Conservation (phyloP, 2,329 filamentous ascomycete species). For the Akanthomyces muscarius region DNA sequence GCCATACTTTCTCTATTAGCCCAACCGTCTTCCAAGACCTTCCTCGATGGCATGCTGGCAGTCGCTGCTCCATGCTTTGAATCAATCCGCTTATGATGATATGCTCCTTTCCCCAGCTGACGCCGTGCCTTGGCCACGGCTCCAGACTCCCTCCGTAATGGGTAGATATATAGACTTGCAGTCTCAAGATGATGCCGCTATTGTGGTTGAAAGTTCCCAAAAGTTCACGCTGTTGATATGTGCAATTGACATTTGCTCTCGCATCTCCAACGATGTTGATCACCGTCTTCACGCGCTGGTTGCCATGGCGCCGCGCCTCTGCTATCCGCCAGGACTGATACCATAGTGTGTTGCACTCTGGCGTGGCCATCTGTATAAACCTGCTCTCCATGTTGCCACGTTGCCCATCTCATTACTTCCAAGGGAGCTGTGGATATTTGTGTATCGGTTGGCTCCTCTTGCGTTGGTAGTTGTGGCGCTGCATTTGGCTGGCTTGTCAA, state of each 20-base stretch:
- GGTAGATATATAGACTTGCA: no score
- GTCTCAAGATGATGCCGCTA: neutral
- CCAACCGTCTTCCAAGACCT: neutral
- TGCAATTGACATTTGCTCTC: neutral
- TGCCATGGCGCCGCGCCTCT: neutral
- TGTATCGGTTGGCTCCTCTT: no score
- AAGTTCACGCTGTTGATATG: neutral
- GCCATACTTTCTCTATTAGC: neutral
- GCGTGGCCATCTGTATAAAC: no score
- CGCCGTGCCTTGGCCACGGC: neutral
- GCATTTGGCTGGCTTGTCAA: neutral
- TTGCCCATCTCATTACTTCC: no score
- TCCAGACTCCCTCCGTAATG: neutral
- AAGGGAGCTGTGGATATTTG: neutral
- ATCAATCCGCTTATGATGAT: neutral
- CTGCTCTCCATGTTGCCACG: no score
- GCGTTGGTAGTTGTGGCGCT: neutral
- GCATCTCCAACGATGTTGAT: neutral
- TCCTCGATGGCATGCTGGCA: neutral
- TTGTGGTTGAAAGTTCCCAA: neutral
- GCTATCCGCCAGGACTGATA: neutral
- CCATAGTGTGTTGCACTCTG: no score
- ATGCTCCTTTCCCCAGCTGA: neutral
- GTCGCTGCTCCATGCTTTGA: neutral
- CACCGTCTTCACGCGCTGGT: no score